Conservation (phyloP, 768 basidiomycete genomes). For the Kwoniella dejecticola region DNA sequence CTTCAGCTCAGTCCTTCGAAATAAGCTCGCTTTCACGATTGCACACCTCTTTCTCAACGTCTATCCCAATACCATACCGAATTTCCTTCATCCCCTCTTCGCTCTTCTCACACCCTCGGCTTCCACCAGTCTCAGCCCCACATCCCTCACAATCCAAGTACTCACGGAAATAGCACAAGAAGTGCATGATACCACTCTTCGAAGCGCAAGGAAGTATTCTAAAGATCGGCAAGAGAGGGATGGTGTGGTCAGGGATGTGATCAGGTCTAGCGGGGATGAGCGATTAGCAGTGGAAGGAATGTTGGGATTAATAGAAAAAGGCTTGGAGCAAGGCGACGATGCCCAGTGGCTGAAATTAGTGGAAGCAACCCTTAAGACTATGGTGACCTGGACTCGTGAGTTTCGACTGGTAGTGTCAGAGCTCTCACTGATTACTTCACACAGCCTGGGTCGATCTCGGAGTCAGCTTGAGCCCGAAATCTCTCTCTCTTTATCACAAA, state of each 20-base stretch:
- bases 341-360: constrained; percentile 69
- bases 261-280: constrained; percentile 80
- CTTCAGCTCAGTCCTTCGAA: constrained; percentile 70
- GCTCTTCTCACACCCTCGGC: constrained; percentile 37
- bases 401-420: constrained; percentile 46
- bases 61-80: constrained; percentile 47
- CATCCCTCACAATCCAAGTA: constrained; percentile 85
- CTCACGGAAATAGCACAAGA: constrained; percentile 94
- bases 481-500: constrained; percentile 79
- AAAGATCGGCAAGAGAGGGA: constrained; percentile 76
- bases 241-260: constrained; percentile 79
- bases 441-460: constrained; percentile 98
- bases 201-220: constrained; percentile 75
- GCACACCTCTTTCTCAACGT: constrained; percentile 54
- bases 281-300: constrained; percentile 83
- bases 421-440: constrained; percentile 23
- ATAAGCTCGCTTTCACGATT: constrained; percentile 63
- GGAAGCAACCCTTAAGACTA: constrained; percentile 88
- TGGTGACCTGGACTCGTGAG: constrained; percentile 91
- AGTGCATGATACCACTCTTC: constrained; percentile 92
- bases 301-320: constrained; percentile 73
- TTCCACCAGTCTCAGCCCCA: constrained; percentile 78
- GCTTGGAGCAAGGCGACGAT: constrained; percentile 53
- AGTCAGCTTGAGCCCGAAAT: constrained; percentile 85
- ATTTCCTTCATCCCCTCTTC: constrained; percentile 51